Conservation (phyloP, 352 stramenopile species). For the Pseudoperonospora humuli region DNA sequence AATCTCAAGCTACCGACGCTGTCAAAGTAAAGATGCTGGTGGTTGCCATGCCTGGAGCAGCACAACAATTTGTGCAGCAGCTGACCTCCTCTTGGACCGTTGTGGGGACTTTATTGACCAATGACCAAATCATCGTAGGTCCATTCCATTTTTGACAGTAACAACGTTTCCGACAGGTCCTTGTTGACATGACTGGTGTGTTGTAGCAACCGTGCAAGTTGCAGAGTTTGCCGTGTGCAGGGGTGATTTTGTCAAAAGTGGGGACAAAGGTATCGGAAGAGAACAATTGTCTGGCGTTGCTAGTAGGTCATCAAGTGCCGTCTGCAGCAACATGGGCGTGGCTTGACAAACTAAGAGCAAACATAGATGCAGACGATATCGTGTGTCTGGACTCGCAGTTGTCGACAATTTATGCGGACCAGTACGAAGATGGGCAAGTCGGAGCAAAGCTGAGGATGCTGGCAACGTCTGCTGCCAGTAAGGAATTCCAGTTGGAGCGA, state of each 20-base stretch:
- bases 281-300: constrained; percentile 31
- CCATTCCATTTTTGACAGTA: background rate
- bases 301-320: constrained; percentile 38
- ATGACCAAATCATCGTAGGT: constrained; percentile 41
- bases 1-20: background rate
- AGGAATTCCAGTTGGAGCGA: constrained; percentile 29
- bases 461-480: constrained; percentile 25
- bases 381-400: constrained; percentile 59
- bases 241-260: constrained; percentile 39
- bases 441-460: constrained; percentile 41
- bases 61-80: constrained; percentile 42
- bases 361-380: constrained; percentile 36
- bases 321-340: constrained; percentile 40
- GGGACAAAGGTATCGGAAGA: constrained; percentile 20
- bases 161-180: background rate
- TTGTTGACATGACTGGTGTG: background rate
- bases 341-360: constrained; percentile 31
- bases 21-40: constrained; percentile 31
- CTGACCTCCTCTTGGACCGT: constrained; percentile 34
- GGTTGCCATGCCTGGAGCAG: constrained; percentile 35
- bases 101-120: constrained; percentile 47
- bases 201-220: constrained; percentile 22
- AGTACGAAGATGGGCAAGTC: constrained; percentile 14
- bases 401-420: constrained; percentile 44
- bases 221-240: background rate